Evolutionary conservation across 805 yeast species (phyloP), one percentile per base, ranked within the genome.

Genomic region (Yarrowia osloensis): DNA sequence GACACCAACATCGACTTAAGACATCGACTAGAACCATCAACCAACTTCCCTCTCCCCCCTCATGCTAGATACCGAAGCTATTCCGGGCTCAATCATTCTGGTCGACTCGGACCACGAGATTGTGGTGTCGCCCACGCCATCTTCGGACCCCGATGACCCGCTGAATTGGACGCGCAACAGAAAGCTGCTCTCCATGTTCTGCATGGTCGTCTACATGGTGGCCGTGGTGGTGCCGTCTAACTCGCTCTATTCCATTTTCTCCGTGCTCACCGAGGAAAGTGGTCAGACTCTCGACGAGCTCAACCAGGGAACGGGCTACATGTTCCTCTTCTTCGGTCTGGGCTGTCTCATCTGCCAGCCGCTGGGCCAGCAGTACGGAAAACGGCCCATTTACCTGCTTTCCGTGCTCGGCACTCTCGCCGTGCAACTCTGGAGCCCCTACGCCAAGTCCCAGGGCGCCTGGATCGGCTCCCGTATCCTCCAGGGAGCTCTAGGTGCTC

Each of bases 111-210:
- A 57, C 52, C 87, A 17, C 76, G 87, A 54, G 82, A 85, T 57
- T 57, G 63, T 57, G 8, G 47, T 39, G 19, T 57, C 63, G 21
- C 91, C 92, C 33, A 84, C 85, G 6, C 92, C 92, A 1, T 82
- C 88, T 0, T 84, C 82, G 62, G 87, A 87, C 69, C 89, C 90
- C 5, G 84, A 87, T 70, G 92, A 88, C 71, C 91, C 91, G 1
- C 77, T 88, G 66, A 87, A 86, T 71, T 88, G 91, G 91, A 65
- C 83, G 1, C 74, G 71, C 19, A 69, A 72, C 46, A 79, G 89
- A 62, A 86, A 86, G 71, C 74, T 77, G 75, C 52, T 82, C 35
- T 80, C 82, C 54, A 76, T 84, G 63, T 76, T 81, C 17, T 31
- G 75, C 59, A 71, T 76, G n/a, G 68, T 74, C 42, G 68, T 74